Base-by-base conservation (phyloP, 1,139 yeast species). In the Kurtzmaniella quercitrusa region DNA sequence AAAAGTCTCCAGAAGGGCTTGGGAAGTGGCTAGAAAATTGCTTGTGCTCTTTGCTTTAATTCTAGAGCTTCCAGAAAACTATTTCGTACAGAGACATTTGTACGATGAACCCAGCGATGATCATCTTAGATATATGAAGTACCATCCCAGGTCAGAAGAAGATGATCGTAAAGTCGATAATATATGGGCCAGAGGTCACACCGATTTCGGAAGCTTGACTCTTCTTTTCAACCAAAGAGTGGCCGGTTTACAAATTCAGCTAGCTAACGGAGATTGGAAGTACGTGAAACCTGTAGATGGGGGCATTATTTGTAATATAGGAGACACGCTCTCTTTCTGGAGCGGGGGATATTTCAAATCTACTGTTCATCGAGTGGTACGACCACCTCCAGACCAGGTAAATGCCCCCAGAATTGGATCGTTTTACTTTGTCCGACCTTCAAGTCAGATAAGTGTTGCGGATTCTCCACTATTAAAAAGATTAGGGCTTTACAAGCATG, bases 81-180 rank as follows among this genome's bases (percentile, higher is more conserved):
- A 60, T 43, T 63, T 65, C 42, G 65, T 57, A 5, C 52, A 58
- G 15, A 54, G 55, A 34, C 69, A 65, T 47, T 42, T 50, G 15
- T 65, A 61, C 45, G 62, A 63, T 15, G 65, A 59, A 27, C 58
- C 63, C 2, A 62, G 67, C 39, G 70, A 65, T 43, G 69, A 65
- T 44, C 65, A 63, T 42, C 47, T 65, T 29, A 46, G 70, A 37
- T 65, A 51, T 48, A 65, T 65, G 65, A 59, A 61, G 42, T 65
- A 65, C 44, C 59, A 59, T 34, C 64, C 63, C 1, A 43, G 68
- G 37, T 31, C 56, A 1, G 46, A 43, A 18, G 62, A 57, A 42
- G 64, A 62, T 14, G 68, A 63, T 43, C 57, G 53, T 3, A 48
- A 54, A 41, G 63, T 63, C 3, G 66, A 63, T 41, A 55, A 57